phyloP scores from a whole-genome alignment of 2,329 filamentous ascomycete genomes.

The Achaetomium macrosporum region DNA sequence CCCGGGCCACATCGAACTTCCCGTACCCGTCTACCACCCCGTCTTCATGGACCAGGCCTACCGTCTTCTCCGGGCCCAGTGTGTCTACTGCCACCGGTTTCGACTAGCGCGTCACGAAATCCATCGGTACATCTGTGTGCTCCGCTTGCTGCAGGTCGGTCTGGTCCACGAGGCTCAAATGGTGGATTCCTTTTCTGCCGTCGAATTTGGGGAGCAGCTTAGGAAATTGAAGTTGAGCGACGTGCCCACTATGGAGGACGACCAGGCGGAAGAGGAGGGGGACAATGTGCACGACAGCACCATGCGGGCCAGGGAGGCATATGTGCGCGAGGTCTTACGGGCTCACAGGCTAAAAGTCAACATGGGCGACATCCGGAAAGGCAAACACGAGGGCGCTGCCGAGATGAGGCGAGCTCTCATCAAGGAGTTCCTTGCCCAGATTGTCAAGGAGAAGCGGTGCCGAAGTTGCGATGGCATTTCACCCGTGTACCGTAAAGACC shows the following conservation, averaged over 20 bases:
- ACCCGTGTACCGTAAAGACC: conserved; percentile 80
- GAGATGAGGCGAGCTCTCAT: conserved; percentile 71
- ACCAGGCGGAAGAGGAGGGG: conserved; percentile 61
- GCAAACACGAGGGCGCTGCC: conserved; percentile 77
- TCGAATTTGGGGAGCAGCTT: conserved; percentile 34
- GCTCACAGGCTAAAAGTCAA: conserved; percentile 42
- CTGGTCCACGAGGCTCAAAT: conserved; percentile 62
- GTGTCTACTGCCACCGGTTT: conserved; percentile 83
- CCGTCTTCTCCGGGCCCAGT: conserved; percentile 78
- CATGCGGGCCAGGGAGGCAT: conserved; percentile 52
- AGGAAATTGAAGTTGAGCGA: conserved; percentile 32
- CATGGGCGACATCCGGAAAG: conserved; percentile 46
- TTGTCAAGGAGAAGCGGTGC: conserved; percentile 66
- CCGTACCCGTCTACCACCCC: conserved; percentile 91
- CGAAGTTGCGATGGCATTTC: conserved; percentile 62
- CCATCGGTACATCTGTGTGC: conserved; percentile 74
- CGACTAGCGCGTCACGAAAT: conserved; percentile 71
- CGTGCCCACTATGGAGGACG: conserved; percentile 42
- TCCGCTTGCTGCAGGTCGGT: conserved; percentile 80
- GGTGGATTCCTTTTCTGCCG: conserved; percentile 49
- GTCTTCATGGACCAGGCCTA: conserved; percentile 91
- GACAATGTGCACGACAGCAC: conserved; percentile 46
- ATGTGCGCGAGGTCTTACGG: conserved; percentile 67
- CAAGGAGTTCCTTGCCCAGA: conserved; percentile 72
- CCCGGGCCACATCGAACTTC: conserved; percentile 89